phyloP scores from a whole-genome alignment of 2,329 filamentous ascomycete species.

The Phyllosticta paracitricarpa region DNA sequence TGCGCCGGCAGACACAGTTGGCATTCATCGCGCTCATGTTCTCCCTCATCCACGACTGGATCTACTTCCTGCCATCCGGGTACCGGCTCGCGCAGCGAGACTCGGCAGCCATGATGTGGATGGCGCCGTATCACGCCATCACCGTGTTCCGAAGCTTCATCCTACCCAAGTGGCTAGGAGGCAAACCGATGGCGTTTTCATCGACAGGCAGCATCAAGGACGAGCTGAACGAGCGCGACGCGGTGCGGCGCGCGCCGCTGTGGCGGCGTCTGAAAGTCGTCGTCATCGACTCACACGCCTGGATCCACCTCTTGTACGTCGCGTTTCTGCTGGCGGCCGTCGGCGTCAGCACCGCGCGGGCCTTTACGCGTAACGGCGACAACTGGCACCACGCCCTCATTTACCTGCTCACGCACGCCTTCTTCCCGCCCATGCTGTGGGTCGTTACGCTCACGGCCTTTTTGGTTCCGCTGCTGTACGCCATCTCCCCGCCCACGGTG shows the following conservation, averaged over 20 bases:
- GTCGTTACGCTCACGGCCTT: conserved; percentile 11
- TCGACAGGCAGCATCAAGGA: conserved; percentile 11
- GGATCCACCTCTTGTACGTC: conserved; percentile 6
- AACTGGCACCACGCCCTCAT: conserved; percentile 5
- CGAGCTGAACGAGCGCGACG: conserved; percentile 14
- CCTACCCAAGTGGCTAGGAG: conserved; percentile 15
- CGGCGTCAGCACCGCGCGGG: neutral
- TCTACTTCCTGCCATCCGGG: conserved; percentile 19
- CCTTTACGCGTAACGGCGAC: neutral
- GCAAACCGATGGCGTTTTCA: conserved; percentile 10
- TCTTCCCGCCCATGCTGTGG: conserved; percentile 13
- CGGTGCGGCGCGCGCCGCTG: conserved; percentile 7
- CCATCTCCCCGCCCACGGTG: conserved; percentile 49
- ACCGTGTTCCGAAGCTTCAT: conserved; percentile 13
- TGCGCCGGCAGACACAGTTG: neutral
- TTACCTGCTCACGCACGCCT: conserved; percentile 12
- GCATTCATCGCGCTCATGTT: neutral
- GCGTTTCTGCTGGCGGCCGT: conserved; percentile 2
- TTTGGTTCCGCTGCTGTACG: conserved; percentile 44
- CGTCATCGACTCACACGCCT: conserved; percentile 8
- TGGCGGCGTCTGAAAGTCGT: conserved; percentile 9
- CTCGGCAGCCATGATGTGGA: conserved; percentile 9
- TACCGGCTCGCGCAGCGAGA: neutral
- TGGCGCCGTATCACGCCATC: conserved; percentile 14
- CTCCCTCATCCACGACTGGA: conserved; percentile 12